Conservation (phyloP, 169 alveolate genomes). For the Besnoitia besnoiti region DNA sequence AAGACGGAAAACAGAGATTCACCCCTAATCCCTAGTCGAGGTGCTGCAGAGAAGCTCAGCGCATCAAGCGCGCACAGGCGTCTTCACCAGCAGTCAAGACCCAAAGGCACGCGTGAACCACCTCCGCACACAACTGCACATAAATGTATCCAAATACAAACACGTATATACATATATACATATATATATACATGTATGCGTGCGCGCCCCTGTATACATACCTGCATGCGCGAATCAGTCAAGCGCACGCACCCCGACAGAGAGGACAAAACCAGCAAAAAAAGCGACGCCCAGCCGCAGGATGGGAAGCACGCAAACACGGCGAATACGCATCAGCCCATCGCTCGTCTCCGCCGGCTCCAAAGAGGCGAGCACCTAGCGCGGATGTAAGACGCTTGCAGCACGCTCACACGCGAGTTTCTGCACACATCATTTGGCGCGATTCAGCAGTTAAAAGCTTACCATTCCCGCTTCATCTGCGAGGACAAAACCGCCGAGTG, state of each 20-base stretch:
- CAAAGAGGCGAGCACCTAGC: no score
- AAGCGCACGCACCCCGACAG: no score
- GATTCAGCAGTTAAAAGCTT: not conserved
- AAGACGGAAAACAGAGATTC: not conserved
- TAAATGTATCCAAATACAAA: not conserved
- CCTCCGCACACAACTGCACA: not conserved
- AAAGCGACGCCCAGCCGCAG: no score
- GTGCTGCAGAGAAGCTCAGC: not conserved
- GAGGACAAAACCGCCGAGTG: slow-evolving; percentile 40
- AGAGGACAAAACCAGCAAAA: no score
- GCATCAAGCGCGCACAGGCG: not conserved
- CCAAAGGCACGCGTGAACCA: not conserved
- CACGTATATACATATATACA: not conserved
- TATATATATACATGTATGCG: not conserved
- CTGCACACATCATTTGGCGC: not conserved
- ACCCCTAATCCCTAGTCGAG: not conserved
- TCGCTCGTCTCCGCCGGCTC: no score
- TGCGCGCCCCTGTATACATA: not conserved
- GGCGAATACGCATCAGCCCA: no score
- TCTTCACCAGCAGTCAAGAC: not conserved
- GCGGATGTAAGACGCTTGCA: no score
- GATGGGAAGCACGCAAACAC: no score
- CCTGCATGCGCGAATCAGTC: not conserved
- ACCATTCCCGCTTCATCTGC: slow-evolving; percentile 56
- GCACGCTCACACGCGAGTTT: not conserved